These are phyloP conservation scores for Fusarium equiseti DNA, from an alignment of 2,329 filamentous ascomycete species.

Conservation along the genomic window DNA sequence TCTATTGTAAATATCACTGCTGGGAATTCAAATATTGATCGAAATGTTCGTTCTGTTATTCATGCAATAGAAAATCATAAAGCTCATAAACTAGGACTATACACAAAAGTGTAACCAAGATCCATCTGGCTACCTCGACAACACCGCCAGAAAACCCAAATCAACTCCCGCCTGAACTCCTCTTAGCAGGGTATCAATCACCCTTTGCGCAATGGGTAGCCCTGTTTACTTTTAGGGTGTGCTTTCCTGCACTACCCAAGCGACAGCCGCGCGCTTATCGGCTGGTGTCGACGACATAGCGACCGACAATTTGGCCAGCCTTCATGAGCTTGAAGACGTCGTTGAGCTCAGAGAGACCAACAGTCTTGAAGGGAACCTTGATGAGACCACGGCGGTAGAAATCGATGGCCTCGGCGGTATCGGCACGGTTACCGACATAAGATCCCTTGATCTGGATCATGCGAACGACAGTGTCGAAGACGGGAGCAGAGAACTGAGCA, in stretches of 20 bases:
- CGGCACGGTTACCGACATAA: conserved; percentile 93
- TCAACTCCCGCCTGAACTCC: conserved; percentile 47
- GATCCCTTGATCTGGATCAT: conserved; percentile 95
- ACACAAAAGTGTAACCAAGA: conserved; percentile 41
- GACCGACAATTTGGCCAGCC: conserved; percentile 77
- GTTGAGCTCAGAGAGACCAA: conserved; percentile 83
- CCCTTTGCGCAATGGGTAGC: conserved; percentile 41
- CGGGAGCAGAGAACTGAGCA: conserved; percentile 83
- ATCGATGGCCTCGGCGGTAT: conserved; percentile 89
- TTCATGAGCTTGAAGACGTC: conserved; percentile 83
- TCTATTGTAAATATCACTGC: not conserved
- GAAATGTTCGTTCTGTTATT: conserved; percentile 44
- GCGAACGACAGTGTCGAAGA: conserved; percentile 88
- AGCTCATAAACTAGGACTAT: conserved; percentile 43
- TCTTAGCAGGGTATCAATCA: conserved; percentile 41
- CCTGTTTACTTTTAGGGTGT: conserved; percentile 27
- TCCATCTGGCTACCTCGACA: conserved; percentile 43
- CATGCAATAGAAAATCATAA: conserved; percentile 46
- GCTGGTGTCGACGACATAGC: conserved; percentile 82
- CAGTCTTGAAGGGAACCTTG: conserved; percentile 86
- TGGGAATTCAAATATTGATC: conserved; percentile 10
- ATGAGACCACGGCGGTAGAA: conserved; percentile 89
- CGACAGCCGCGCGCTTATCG: conserved; percentile 58
- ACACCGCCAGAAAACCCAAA: conserved; percentile 44
- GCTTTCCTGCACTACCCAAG: conserved; percentile 29